Evolutionary conservation across 2,329 filamentous ascomycete genomes (phyloP).

Genomic region (Dichotomopilus funicola): DNA sequence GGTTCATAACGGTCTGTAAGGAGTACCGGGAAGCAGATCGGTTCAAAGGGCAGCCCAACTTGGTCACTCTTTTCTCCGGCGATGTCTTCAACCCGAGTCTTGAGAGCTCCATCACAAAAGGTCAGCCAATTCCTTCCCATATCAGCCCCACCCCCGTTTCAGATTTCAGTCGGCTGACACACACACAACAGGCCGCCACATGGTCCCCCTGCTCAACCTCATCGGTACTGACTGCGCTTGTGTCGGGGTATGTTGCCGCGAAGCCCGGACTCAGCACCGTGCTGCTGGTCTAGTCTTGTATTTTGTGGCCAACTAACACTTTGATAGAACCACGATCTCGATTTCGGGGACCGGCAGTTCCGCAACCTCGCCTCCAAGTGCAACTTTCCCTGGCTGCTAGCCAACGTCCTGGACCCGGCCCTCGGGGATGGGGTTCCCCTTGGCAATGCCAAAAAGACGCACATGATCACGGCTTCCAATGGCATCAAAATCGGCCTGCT

Average conservation of each 20-base stretch:
- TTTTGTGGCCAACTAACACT: background rate
- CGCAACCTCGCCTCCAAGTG: constrained; percentile 65
- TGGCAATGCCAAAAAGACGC: constrained; percentile 66
- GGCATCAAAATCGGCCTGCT: constrained; percentile 82
- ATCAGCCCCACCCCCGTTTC: background rate
- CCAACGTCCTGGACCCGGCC: constrained; percentile 79
- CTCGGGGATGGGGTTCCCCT: constrained; percentile 69
- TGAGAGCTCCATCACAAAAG: constrained; percentile 85
- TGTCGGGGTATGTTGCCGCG: constrained; percentile 57
- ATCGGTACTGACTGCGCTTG: constrained; percentile 75
- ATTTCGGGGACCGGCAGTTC: constrained; percentile 83
- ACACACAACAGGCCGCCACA: constrained; percentile 58
- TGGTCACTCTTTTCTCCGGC: constrained; percentile 80
- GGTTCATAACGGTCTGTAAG: constrained; percentile 73
- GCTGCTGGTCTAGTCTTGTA: too few species aligned
- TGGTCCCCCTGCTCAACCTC: constrained; percentile 77
- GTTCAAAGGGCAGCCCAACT: constrained; percentile 56
- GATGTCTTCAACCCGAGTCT: constrained; percentile 90
- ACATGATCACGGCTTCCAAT: constrained; percentile 72
- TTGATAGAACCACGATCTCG: constrained; percentile 76
- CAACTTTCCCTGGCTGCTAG: constrained; percentile 81
- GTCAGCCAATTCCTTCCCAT: constrained; percentile 32
- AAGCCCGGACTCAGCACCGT: background rate
- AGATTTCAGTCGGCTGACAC: background rate
- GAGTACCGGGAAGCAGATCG: constrained; percentile 61